phyloP scores from a whole-genome alignment of 306 rosid genomes.

The Hylodesmum podocarpum region DNA sequence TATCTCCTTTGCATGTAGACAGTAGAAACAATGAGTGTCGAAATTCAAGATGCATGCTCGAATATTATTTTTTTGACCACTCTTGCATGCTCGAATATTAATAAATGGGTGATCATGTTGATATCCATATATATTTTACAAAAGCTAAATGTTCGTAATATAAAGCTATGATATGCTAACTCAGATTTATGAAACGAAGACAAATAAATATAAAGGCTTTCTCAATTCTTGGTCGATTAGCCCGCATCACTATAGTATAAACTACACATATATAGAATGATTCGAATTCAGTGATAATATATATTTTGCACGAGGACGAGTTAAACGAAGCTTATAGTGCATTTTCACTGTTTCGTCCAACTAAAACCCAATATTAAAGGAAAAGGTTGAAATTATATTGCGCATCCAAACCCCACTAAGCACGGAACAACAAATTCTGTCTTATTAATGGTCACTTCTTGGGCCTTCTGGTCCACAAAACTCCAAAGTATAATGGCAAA shows the following conservation, averaged over 20 bases:
- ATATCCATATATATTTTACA: neutral
- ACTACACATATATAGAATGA: neutral
- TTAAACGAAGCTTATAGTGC: neutral
- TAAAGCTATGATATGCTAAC: slow-evolving; percentile 6
- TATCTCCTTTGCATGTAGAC: neutral
- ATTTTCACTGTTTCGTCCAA: neutral
- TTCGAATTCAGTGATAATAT: neutral
- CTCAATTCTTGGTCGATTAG: neutral
- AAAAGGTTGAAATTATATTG: neutral
- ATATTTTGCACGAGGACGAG: neutral
- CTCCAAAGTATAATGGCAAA: too few relatives aligned
- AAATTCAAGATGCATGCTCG: neutral
- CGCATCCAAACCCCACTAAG: neutral
- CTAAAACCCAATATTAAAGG: neutral
- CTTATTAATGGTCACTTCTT: too few relatives aligned
- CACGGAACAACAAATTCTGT: too few relatives aligned
- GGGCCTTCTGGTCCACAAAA: too few relatives aligned
- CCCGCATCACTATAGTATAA: neutral
- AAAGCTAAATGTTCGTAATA: neutral
- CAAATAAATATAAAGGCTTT: too few relatives aligned
- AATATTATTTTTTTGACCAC: too few relatives aligned
- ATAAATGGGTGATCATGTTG: neutral
- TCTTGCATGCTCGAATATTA: neutral
- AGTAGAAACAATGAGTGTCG: neutral
- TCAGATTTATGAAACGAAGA: neutral